Evolutionary conservation across 441 rosid species (phyloP).

Genomic region (Lepidium campestre): DNA sequence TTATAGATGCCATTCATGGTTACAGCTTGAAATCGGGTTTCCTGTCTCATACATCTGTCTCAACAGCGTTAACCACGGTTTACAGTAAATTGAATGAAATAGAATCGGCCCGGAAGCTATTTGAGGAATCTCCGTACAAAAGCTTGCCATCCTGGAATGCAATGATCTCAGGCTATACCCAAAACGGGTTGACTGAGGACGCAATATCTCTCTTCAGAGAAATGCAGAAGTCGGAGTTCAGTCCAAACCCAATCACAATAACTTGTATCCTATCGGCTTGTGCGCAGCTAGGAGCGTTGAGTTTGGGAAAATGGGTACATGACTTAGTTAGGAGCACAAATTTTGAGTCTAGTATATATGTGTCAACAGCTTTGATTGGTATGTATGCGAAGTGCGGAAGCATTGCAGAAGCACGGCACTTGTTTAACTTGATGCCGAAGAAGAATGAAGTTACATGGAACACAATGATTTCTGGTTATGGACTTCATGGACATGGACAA

Average conservation of each 20-base stretch:
- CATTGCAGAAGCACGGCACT: slow-evolving; percentile 49
- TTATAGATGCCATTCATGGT: slow-evolving; percentile 47
- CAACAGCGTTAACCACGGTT: slow-evolving; percentile 60
- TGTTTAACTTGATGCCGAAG: slow-evolving; percentile 50
- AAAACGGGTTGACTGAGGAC: slow-evolving; percentile 61
- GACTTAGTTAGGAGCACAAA: slow-evolving; percentile 40
- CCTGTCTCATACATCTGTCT: slow-evolving; percentile 43
- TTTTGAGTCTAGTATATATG: slow-evolving; percentile 55
- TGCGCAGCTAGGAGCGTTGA: slow-evolving; percentile 69
- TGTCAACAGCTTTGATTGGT: slow-evolving; percentile 70
- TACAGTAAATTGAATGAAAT: slow-evolving; percentile 60
- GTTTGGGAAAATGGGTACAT: slow-evolving; percentile 77
- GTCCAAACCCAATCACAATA: slow-evolving; percentile 61
- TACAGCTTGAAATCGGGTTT: slow-evolving; percentile 46
- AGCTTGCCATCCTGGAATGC: slow-evolving; percentile 80
- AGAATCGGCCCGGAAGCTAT: slow-evolving; percentile 43
- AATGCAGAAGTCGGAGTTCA: slow-evolving; percentile 48
- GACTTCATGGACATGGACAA: slow-evolving; percentile 72
- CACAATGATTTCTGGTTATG: slow-evolving; percentile 73
- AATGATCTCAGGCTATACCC: slow-evolving; percentile 75
- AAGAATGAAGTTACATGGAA: slow-evolving; percentile 87
- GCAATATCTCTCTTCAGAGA: slow-evolving; percentile 63
- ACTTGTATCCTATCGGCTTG: slow-evolving; percentile 74
- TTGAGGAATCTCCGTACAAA: slow-evolving; percentile 50
- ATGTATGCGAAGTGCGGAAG: slow-evolving; percentile 88